phyloP scores from a whole-genome alignment of 75 land plant species.

The Cunninghamia lanceolata region DNA sequence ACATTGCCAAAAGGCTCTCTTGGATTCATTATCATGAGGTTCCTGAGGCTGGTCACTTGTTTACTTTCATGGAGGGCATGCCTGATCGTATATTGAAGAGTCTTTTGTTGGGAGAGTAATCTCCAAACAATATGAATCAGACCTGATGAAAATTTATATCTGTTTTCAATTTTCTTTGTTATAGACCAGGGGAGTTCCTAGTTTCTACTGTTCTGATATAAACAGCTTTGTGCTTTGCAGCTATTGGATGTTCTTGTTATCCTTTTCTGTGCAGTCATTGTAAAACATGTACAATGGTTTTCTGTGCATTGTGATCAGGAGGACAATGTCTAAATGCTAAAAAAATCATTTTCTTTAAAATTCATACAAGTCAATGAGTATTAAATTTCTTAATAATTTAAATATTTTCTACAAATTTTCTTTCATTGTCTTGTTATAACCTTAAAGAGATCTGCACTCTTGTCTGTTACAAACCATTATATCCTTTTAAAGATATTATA shows the following conservation, averaged over 20 bases:
- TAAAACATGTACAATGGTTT: not conserved
- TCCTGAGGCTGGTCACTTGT: slow-evolving; percentile 59
- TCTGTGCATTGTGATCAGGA: not conserved
- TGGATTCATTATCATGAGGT: slow-evolving; percentile 84
- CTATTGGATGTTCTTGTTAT: not conserved
- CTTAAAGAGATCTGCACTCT: not conserved
- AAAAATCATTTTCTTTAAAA: not conserved
- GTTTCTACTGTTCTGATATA: not conserved
- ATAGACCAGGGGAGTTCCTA: not conserved
- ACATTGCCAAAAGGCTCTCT: slow-evolving; percentile 47
- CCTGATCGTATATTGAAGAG: slow-evolving; percentile 42
- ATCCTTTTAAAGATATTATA: not conserved
- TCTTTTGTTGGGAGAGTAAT: slow-evolving; percentile 39
- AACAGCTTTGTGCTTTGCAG: not conserved
- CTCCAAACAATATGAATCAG: not conserved
- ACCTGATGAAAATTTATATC: not conserved
- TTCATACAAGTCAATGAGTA: not conserved
- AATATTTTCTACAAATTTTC: no score
- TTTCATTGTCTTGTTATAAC: not conserved
- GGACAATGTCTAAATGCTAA: not conserved
- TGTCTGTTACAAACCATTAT: not conserved
- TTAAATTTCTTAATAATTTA: not conserved
- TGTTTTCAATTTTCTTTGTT: not conserved
- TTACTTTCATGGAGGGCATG: slow-evolving; percentile 36
- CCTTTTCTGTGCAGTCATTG: slow-evolving; percentile 3